phyloP scores from a whole-genome alignment of 1,284 basidiomycete genomes.

The Irpex sp. region DNA sequence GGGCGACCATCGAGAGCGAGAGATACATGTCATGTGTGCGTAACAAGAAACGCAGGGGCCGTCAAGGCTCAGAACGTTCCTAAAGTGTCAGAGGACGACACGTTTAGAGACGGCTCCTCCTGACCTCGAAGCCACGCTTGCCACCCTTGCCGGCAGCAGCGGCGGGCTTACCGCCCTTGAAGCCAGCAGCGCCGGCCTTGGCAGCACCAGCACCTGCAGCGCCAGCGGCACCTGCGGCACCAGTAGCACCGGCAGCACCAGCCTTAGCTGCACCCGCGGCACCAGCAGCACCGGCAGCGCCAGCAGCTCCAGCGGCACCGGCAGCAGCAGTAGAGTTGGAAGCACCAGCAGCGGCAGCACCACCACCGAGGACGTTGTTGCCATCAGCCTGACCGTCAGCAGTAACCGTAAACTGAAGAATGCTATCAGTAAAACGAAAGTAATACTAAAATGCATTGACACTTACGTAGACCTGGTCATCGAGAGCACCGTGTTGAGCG shows the following conservation, averaged over 20 bases:
- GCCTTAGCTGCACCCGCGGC: constrained; percentile 11
- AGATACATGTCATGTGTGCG: neutral
- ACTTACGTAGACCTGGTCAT: constrained; percentile 62
- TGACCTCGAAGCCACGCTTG: constrained; percentile 16
- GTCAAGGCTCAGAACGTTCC: neutral
- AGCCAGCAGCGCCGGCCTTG: constrained; percentile 10
- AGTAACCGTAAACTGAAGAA: constrained; percentile 46
- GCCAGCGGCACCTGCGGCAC: constrained; percentile 8
- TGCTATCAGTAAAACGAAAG: neutral
- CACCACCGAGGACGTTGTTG: neutral
- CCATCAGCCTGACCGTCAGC: constrained; percentile 10
- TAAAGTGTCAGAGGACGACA: neutral
- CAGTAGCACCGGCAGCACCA: constrained; percentile 29
- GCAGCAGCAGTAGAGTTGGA: constrained; percentile 11
- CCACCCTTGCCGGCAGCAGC: constrained; percentile 13
- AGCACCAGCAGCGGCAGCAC: neutral
- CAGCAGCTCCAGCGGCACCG: constrained; percentile 1
- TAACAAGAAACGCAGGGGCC: neutral
- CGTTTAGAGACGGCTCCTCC: constrained; percentile 11
- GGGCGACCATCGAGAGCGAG: neutral
- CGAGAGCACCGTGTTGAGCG: constrained; percentile 58
- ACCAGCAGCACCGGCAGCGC: neutral
- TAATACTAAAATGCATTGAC: neutral
- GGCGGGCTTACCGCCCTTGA: constrained; percentile 14
- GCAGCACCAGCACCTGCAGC: neutral